Evolutionary conservation across 306 rosid genomes (phyloP), one percentile per base, ranked within the genome.

Genomic region (Inga oerstediana): DNA sequence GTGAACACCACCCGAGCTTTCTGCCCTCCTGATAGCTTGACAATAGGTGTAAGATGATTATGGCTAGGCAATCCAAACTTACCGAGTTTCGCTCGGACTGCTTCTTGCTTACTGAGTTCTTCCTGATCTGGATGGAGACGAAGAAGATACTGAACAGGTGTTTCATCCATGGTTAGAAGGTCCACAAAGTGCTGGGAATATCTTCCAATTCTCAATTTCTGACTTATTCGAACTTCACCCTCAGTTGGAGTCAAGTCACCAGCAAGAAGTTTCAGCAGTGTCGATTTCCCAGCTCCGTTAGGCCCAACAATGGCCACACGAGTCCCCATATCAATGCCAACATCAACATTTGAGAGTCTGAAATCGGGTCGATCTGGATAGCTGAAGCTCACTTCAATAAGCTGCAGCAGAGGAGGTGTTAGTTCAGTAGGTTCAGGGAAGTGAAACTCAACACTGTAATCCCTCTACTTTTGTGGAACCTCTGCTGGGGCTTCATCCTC

Each of bases 51-150:
- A 37, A 90, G 93, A 67, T 90, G 93, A 69, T 90, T 90, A 82
- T 90, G 90, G 82, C 93, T 90, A 30, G 91, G 91, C 30, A 90
- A 89, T 27, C 91, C 93, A 85, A 76, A 90, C 74, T 88, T 90
- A 30, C 93, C 91, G 20, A 85, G 84, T 75, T 88, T 90, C 61
- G 93, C 91, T 72, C 89, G 82, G 11, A 88, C 88, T 16, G 92
- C 90, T 83, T 91, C 94, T 78, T 91, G 92, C 90, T 89, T 91
- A 80, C 94, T 91, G 20, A 86, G 83, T 62, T 92, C 92, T 82
- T 89, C 94, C 74, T 91, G 94, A 34, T 87, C 85, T 3, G 92
- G 91, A 83, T 91, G 91, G 64, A 88, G 91, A 43, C 88, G 90
- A 37, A 91, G 92, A 78, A 27, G 30, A 27, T 89, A 91, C 79